Base-by-base conservation (phyloP, 768 basidiomycete genomes). In the Galerina sulciceps region DNA sequence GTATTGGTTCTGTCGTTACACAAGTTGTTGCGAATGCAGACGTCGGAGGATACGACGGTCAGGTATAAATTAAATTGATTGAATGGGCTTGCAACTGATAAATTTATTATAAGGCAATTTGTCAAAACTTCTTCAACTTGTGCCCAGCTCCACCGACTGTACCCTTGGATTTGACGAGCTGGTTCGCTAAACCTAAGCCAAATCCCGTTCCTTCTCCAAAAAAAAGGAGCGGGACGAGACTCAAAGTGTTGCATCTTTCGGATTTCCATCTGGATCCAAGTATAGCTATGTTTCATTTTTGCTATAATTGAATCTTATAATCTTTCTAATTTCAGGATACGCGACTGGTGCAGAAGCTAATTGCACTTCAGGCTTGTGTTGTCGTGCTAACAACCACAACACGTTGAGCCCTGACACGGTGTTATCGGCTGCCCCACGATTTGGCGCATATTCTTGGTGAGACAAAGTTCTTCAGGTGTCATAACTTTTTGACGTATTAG, bases 151-250 rank as follows among this genome's bases (percentile, higher is more conserved):
- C 88, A 9, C 76, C 82, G 0, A 81, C 88, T 1, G 71, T 84
- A 6, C 78, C 87, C 3, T 76, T 93, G 62, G 81, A 93, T 66
- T 66, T 87, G 35, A 86, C 82, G 1, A 74, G 74, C 11, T 92
- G 90, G 87, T 93, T 92, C 71, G 76, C 82, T 26, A 92, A 90
- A 70, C 88, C 89, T 2, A 93, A 92, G 68, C 90, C 90, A 1
- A 79, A 81, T 26, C 85, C 86, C 4, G 79, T 87, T 11, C 88
- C 88, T n/a, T 59, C 76, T 9, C 77, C 79, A 0, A 88, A 80
- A 69, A 77, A 79, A 67, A 80, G 81, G 14, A 89, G 84, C 43
- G 89, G 89, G 11, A 71, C 89, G 65, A 78, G 84, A 37, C 73
- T 91, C 42, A 91, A 89, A 68, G 85, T 91, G 0, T 71, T 93